Percentiles rank a stretch among this genome's conserved stretches.
phyloP scores from a whole-genome alignment of 2,329 filamentous ascomycete species.

The Scedosporium dehoogii region DNA sequence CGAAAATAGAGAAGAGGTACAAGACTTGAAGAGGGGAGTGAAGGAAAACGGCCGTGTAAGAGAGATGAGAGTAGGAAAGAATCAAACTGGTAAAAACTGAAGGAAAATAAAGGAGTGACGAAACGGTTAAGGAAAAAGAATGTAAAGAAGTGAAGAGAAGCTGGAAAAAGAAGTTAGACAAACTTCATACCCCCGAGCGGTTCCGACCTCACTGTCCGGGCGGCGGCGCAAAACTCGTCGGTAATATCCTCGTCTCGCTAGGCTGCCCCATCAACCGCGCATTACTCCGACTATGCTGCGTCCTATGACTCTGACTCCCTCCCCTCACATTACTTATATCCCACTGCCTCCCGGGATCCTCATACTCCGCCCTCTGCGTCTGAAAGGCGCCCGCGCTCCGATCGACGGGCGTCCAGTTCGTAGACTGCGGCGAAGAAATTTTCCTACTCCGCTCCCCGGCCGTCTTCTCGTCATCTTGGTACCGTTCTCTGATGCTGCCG shows the following conservation, averaged over 20 bases:
- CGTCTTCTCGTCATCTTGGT: neutral
- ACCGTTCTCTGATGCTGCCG: neutral
- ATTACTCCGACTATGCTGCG: conserved; percentile 6
- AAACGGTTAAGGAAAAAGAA: neutral
- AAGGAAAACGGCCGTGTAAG: neutral
- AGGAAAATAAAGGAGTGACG: neutral
- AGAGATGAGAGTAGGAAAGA: neutral
- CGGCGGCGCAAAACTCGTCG: conserved; percentile 8
- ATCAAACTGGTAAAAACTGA: neutral
- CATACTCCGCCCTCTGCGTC: neutral
- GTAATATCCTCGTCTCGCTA: conserved; percentile 6
- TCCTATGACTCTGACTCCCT: neutral
- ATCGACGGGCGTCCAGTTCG: neutral
- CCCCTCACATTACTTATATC: neutral
- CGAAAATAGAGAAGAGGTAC: neutral
- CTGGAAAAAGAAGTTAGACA: too few relatives aligned
- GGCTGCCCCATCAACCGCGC: conserved; percentile 5
- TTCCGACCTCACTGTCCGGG: conserved; percentile 1
- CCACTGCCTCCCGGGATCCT: neutral
- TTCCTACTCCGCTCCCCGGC: neutral
- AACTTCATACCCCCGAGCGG: neutral
- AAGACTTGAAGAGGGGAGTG: neutral
- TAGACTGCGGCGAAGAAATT: neutral
- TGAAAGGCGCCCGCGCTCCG: neutral
- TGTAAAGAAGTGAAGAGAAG: neutral